Evolutionary conservation across 2,329 filamentous ascomycete genomes (phyloP).

Genomic region (Thelonectria blattea): DNA sequence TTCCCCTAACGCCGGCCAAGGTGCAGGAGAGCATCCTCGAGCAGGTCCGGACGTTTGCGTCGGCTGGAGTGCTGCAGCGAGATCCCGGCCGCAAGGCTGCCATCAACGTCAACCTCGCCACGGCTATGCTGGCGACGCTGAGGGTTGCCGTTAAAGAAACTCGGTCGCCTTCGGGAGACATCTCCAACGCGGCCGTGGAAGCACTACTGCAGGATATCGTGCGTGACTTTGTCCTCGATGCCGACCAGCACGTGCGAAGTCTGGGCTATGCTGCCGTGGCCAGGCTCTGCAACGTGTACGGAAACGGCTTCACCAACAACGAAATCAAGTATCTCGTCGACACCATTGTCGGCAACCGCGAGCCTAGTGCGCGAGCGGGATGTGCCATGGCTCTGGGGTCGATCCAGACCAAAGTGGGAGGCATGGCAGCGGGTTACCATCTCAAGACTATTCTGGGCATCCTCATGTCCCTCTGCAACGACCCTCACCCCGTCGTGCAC

Average conservation of each 20-base stretch:
- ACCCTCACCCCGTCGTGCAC: conserved; percentile 93
- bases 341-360: conserved; percentile 90
- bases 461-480: conserved; percentile 95
- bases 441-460: conserved; percentile 97
- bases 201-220: conserved; percentile 80
- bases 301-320: conserved; percentile 84
- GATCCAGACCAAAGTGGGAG: conserved; percentile 93
- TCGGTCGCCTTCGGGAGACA: conserved; percentile 71
- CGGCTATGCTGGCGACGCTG: conserved; percentile 79
- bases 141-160: conserved; percentile 87
- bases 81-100: conserved; percentile 89
- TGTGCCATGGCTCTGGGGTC: conserved; percentile 92
- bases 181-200: conserved; percentile 78
- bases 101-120: conserved; percentile 87
- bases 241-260: conserved; percentile 84
- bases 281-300: conserved; percentile 81
- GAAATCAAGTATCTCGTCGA: conserved; percentile 94
- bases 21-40: conserved; percentile 96
- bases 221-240: conserved; percentile 76
- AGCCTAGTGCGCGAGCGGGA: conserved; percentile 90
- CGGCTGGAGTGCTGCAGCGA: conserved; percentile 77
- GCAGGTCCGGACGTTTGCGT: conserved; percentile 89
- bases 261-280: conserved; percentile 87
- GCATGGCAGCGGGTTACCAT: conserved; percentile 96
- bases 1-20: conserved; percentile 86